Evolutionary conservation across 768 basidiomycete species (phyloP), one percentile per base, ranked within the genome.

Genomic region (Zangia roseola): DNA sequence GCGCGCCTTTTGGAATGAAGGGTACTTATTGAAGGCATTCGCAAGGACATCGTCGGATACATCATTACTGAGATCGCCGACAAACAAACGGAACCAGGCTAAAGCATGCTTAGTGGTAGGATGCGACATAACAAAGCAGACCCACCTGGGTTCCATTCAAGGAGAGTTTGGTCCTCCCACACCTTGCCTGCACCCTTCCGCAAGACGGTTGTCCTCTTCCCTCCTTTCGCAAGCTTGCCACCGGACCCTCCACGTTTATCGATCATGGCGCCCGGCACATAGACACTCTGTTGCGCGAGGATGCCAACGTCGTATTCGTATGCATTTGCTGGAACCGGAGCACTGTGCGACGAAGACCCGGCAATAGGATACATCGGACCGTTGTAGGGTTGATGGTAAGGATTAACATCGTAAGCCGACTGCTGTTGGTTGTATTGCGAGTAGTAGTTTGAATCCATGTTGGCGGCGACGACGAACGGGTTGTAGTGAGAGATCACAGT

Each of bases 71-170:
- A 98, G 79, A 69, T 99, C 95, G 35, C 97, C 97, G 19, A 98
- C 94, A 62, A 99, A 99, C 35, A 99, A 73, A 24, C 97, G 83
- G 73, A 95, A 99, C 94, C 94, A 97, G 13, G 91, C 94, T 95
- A 12, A 34, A 47, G 36, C 35, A 37, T 36, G 1, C 24, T 60
- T 25, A 58, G 54, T 58, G 6, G 8, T 2, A 37, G 10, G 13
- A 20, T 2, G 8, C 28, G 30, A 38, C 10, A 21, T 30, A 40
- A n/a, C 12, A 16, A 31, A 46, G 33, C 24, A 16, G 9, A 77
- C 90, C 57, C 63, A 97, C 94, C 83, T 44, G 95, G 89, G 72
- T 92, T 97, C 97, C 97, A 99, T 59, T 99, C 97, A 13, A 97
- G 70, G 47, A 99, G 74, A 4, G 93, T 97, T 70, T 92, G 92